Conservation (phyloP, 495 filamentous ascomycete species). For the Articulospora tetracladia region DNA sequence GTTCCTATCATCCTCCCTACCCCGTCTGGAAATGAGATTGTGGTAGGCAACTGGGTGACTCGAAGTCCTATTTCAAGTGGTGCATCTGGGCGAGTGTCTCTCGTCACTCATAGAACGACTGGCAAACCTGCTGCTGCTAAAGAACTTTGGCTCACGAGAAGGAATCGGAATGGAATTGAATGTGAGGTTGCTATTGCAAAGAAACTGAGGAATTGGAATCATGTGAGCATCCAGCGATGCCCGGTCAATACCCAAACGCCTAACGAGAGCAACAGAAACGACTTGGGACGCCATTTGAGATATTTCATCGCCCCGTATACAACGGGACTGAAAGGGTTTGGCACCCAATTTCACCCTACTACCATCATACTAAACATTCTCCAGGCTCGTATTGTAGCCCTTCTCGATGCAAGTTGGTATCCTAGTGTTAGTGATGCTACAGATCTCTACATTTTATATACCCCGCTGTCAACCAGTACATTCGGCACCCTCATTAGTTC, state of each 20-base stretch:
- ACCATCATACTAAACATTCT: background rate
- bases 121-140: constrained; percentile 18
- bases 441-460: constrained; percentile 16
- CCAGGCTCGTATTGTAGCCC: constrained; percentile 9
- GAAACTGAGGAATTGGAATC: constrained; percentile 1
- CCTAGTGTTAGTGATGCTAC: constrained; percentile 11
- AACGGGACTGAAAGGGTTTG: constrained; percentile 13
- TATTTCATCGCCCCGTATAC: constrained; percentile 2
- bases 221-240: background rate
- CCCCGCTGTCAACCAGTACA: constrained; percentile 16
- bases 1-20: constrained; percentile 12
- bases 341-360: background rate
- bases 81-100: constrained; percentile 17
- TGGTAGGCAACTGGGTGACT: constrained; percentile 18
- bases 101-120: constrained; percentile 9
- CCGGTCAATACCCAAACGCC: background rate
- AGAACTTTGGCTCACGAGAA: constrained; percentile 17
- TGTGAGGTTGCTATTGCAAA: constrained; percentile 11
- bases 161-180: constrained; percentile 12
- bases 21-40: constrained; percentile 17
- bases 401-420: constrained; percentile 15
- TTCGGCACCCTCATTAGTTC: constrained; percentile 16
- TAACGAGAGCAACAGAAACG: constrained; percentile 7
- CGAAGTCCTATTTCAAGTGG: constrained; percentile 15
- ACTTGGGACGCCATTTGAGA: constrained; percentile 12